Evolutionary conservation across 2,329 filamentous ascomycete genomes (phyloP).

Genomic region (Alternaria angustiovoidea): DNA sequence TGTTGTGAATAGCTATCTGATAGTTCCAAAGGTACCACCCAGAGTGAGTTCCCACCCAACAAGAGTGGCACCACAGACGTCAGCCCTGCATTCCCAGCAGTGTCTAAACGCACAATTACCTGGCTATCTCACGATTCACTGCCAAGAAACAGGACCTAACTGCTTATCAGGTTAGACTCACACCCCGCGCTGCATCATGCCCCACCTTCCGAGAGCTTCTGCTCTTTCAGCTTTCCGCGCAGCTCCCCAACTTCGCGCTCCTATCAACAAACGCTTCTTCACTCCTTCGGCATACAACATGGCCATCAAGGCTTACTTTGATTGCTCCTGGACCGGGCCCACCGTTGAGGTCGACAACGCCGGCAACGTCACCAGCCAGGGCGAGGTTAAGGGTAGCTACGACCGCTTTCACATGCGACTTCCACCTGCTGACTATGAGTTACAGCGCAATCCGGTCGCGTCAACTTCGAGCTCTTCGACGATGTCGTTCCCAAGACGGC

Average conservation of each 20-base stretch:
- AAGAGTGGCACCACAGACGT: background rate
- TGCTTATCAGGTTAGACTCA: conserved; percentile 25
- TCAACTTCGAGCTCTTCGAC: conserved; percentile 90
- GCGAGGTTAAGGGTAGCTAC: conserved; percentile 63
- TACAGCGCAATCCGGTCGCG: conserved; percentile 75
- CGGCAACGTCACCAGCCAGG: conserved; percentile 58
- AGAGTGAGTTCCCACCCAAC: conserved; percentile 9
- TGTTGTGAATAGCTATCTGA: conserved; percentile 18
- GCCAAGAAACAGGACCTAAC: conserved; percentile 27
- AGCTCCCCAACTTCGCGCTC: conserved; percentile 44
- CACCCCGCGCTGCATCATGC: conserved; percentile 36
- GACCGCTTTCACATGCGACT: background rate
- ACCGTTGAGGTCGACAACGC: conserved; percentile 68
- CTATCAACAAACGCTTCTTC: conserved; percentile 61
- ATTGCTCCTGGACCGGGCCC: conserved; percentile 75
- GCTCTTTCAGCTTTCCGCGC: conserved; percentile 47
- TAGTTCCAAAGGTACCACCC: background rate
- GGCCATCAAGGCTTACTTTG: conserved; percentile 79
- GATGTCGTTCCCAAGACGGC: conserved; percentile 87
- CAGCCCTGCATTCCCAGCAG: conserved; percentile 15
- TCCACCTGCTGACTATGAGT: conserved; percentile 19
- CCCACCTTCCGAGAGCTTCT: conserved; percentile 42
- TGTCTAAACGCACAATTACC: conserved; percentile 5
- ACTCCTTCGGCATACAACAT: conserved; percentile 76
- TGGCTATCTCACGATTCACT: conserved; percentile 23